Conservation (phyloP, 208 protist genomes). For the Endotrypanum monterogeii region DNA sequence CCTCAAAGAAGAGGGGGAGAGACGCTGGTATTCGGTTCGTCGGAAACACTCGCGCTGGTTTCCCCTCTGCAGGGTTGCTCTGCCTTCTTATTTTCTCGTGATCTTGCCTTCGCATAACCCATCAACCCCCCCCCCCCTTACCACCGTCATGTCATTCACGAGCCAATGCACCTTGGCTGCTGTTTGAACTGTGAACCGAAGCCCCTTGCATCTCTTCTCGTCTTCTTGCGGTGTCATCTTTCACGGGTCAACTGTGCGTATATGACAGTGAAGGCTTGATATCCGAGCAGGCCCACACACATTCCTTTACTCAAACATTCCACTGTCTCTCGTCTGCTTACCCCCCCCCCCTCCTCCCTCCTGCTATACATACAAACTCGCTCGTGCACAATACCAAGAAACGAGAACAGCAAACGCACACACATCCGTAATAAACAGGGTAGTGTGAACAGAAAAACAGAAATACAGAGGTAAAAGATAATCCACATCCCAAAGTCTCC, state of each 20-base stretch:
- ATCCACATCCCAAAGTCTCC: too few relatives aligned
- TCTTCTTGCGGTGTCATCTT: background rate
- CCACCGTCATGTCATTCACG: background rate
- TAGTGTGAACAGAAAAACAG: too few relatives aligned
- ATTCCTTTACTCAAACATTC: background rate
- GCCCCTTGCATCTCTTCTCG: background rate
- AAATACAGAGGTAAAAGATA: too few relatives aligned
- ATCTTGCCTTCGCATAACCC: background rate
- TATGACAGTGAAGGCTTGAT: too few relatives aligned
- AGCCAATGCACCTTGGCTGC: background rate
- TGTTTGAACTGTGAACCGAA: background rate
- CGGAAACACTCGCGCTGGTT: too few relatives aligned
- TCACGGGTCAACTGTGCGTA: background rate
- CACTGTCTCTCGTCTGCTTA: background rate
- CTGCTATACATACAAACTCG: too few relatives aligned
- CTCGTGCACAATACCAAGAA: too few relatives aligned
- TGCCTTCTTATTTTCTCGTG: background rate
- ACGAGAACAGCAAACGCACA: too few relatives aligned
- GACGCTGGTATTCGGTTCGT: background rate
- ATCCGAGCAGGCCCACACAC: background rate
- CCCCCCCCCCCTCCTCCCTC: too few relatives aligned
- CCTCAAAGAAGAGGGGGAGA: background rate
- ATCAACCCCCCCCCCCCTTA: too few relatives aligned
- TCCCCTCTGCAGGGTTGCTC: background rate
- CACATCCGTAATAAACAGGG: too few relatives aligned